Evolutionary conservation across 352 stramenopile species (phyloP), one percentile per base, ranked within the genome.

Genomic region (Pythium pectinolyticum): DNA sequence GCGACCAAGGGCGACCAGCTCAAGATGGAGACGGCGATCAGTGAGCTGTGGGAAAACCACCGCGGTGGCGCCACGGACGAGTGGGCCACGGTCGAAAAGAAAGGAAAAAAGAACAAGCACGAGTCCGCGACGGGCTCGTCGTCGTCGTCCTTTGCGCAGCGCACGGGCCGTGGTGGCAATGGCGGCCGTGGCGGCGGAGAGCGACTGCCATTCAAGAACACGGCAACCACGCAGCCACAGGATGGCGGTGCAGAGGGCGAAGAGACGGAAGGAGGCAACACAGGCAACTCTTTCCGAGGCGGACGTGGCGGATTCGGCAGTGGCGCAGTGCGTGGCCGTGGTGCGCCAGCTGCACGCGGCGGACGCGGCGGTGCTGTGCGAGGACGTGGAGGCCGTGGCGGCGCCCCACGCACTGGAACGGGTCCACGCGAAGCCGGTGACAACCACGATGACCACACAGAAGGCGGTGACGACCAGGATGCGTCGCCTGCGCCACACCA

Each of bases 1-100:
- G 74, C 89, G 70, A 80, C 80, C 70, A 89, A 92, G 69, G 77
- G 82, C 65, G 81, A 95, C 56, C 72, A 84, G 30, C 70, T 80
- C 46, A 74, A 75, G 61, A 93, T 89, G 54, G 80, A 89, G 63
- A 80, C 76, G 45, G 77, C 77, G 34, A 88, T 95, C 45, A 95
- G 75, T 47, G 86, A 95, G 69, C 66, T 95, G 57, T 95, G 86
- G 86, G 86, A 95, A 62, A 78, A 92, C 60, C 71, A 90, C 69
- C 84, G 77, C 64, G 79, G 80, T 49, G 70, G 74, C 57, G 73
- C 57, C 20, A 73, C 84, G 50, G 77, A 89, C 41, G 84, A 82
- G 43, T 95, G 86, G 86, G 86, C 84, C 52, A 84, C 73, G 12
- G 86, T 95, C 49, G 71, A 78, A 56, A 95, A 95, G 65, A 93